Conservation (phyloP, 1,284 basidiomycete genomes). For the Ganoderma sinense region DNA sequence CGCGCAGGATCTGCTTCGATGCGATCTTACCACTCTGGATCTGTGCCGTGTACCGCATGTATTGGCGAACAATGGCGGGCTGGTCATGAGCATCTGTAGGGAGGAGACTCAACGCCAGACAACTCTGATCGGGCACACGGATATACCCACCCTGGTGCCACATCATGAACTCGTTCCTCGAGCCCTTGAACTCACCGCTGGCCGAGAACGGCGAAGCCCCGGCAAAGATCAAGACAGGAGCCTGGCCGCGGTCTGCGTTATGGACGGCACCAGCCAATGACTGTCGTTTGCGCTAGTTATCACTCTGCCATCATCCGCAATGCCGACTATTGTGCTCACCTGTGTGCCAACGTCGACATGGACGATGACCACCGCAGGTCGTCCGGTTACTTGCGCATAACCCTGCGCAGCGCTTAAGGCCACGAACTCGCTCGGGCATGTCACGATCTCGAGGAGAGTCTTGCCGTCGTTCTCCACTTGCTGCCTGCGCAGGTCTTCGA, state of each 20-base stretch:
- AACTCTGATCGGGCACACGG: background rate
- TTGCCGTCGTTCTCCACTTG: slow-evolving; percentile 45
- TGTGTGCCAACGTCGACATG: slow-evolving; percentile 80
- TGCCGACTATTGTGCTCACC: slow-evolving; percentile 47
- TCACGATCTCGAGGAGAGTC: slow-evolving; percentile 58
- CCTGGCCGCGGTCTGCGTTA: slow-evolving; percentile 66
- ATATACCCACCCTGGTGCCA: slow-evolving; percentile 63
- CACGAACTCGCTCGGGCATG: slow-evolving; percentile 78
- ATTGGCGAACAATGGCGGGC: slow-evolving; percentile 69
- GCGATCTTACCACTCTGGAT: slow-evolving; percentile 60
- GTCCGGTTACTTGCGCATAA: slow-evolving; percentile 69
- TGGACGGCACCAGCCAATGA: slow-evolving; percentile 75
- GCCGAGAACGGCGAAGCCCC: slow-evolving; percentile 67
- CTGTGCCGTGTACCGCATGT: slow-evolving; percentile 71
- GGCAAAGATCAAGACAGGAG: slow-evolving; percentile 73
- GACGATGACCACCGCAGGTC: slow-evolving; percentile 73
- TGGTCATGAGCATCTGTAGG: slow-evolving; percentile 68
- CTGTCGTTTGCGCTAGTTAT: slow-evolving; percentile 38
- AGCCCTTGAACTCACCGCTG: slow-evolving; percentile 62
- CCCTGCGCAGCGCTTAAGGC: slow-evolving; percentile 76
- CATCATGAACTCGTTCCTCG: slow-evolving; percentile 76
- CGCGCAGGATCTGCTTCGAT: slow-evolving; percentile 57
- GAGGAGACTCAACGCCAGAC: background rate
- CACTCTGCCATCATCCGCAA: background rate
- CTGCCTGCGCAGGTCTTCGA: slow-evolving; percentile 72